Percentiles rank a stretch among this genome's conserved stretches.
phyloP scores from a whole-genome alignment of 2,329 filamentous ascomycete species.

The Verticillium isaacii region DNA sequence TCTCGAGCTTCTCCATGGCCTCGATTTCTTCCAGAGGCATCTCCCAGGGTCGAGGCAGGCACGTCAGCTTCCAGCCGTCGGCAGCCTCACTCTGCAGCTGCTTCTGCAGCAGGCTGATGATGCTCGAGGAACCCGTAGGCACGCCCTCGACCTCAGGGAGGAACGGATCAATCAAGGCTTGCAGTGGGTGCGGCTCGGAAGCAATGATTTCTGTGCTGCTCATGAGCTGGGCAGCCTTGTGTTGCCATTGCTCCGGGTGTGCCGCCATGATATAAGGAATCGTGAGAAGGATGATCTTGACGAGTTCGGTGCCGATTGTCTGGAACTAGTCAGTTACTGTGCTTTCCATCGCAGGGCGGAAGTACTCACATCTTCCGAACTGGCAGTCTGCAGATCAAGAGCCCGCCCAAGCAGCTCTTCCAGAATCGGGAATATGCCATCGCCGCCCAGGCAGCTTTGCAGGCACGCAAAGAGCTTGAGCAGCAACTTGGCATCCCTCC shows the following conservation, averaged over 20 bases:
- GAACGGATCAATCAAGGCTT: slow-evolving; percentile 83
- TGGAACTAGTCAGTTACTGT: slow-evolving; percentile 18
- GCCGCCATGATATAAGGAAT: slow-evolving; percentile 85
- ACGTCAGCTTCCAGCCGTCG: slow-evolving; percentile 69
- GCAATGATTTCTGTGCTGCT: slow-evolving; percentile 95
- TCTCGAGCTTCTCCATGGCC: slow-evolving; percentile 53
- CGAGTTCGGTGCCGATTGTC: slow-evolving; percentile 76
- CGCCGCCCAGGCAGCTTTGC: slow-evolving; percentile 73
- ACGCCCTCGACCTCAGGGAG: slow-evolving; percentile 58
- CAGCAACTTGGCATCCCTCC: slow-evolving; percentile 87
- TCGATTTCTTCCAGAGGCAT: slow-evolving; percentile 58
- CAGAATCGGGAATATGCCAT: slow-evolving; percentile 79
- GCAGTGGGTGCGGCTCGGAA: slow-evolving; percentile 78
- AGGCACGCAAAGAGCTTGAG: slow-evolving; percentile 87
- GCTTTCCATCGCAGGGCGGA: background rate
- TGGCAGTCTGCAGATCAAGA: slow-evolving; percentile 89
- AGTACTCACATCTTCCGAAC: slow-evolving; percentile 80
- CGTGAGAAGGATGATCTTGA: slow-evolving; percentile 93
- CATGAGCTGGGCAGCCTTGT: slow-evolving; percentile 73
- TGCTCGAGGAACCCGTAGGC: slow-evolving; percentile 58
- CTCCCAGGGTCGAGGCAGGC: slow-evolving; percentile 64
- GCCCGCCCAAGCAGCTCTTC: slow-evolving; percentile 88
- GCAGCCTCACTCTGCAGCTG: slow-evolving; percentile 76
- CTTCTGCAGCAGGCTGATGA: slow-evolving; percentile 77
- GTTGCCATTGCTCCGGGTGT: slow-evolving; percentile 62